Percentiles rank a stretch among this genome's conserved stretches.
Conservation (phyloP, 1,139 yeast genomes). For the Hansenula lynferdii region DNA sequence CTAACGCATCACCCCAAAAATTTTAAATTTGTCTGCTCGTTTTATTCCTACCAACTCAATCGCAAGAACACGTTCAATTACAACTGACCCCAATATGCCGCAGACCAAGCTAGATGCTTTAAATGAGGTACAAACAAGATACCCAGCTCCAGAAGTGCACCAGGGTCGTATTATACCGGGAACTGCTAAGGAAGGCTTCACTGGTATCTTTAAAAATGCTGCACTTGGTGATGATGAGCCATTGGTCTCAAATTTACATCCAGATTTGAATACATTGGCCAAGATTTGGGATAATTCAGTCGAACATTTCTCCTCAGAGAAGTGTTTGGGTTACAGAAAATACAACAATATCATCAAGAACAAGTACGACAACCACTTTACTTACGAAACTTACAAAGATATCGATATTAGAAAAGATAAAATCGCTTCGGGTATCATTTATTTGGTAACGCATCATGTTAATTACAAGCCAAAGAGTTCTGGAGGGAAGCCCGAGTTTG, state of each 20-base stretch:
- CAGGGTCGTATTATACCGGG: slow-evolving; percentile 7
- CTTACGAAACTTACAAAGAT: slow-evolving; percentile 32
- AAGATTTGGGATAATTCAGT: slow-evolving; percentile 33
- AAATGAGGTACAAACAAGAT: background rate
- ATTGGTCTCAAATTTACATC: slow-evolving; percentile 32
- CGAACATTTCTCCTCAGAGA: slow-evolving; percentile 20
- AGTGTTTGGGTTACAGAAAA: slow-evolving; percentile 36
- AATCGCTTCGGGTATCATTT: slow-evolving; percentile 46
- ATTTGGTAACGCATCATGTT: slow-evolving; percentile 35
- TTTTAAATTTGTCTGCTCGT: too few species aligned
- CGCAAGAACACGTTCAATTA: too few species aligned
- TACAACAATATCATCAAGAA: slow-evolving; percentile 19
- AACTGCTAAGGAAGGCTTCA: background rate
- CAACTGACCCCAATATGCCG: too few species aligned
- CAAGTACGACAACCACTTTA: slow-evolving; percentile 25
- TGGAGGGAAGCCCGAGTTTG: slow-evolving; percentile 33
- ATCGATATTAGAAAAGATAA: slow-evolving; percentile 32
- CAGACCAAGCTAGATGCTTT: too few species aligned
- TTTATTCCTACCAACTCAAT: too few species aligned
- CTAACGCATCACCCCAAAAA: too few species aligned
- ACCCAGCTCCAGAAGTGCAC: background rate
- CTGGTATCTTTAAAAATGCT: slow-evolving; percentile 32
- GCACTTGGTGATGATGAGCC: slow-evolving; percentile 26
- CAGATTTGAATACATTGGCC: slow-evolving; percentile 35
- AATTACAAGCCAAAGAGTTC: slow-evolving; percentile 9